These are phyloP conservation scores for Lignosus rhinocerotis DNA, from an alignment of 1,284 basidiomycete species.

Conservation along the genomic window DNA sequence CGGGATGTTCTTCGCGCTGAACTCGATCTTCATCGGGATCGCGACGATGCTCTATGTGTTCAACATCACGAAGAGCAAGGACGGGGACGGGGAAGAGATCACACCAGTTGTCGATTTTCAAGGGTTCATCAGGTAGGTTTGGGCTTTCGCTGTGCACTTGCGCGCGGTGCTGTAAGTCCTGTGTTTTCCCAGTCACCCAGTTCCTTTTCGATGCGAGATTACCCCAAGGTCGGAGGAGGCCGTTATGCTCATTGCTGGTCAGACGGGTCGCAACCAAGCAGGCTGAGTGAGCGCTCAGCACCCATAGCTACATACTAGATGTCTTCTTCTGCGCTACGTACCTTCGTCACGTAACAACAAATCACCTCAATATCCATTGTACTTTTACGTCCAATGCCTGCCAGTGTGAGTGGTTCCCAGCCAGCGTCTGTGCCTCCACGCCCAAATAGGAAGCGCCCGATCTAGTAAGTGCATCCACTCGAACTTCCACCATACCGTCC, in stretches of 20 bases:
- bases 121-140: slow-evolving; percentile 31
- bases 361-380: too few relatives aligned
- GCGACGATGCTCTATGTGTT: slow-evolving; percentile 33
- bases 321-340: too few relatives aligned
- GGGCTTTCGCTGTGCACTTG: background rate
- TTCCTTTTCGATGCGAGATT: slow-evolving; percentile 28
- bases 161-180: background rate
- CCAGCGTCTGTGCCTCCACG: too few relatives aligned
- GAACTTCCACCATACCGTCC: too few relatives aligned
- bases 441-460: too few relatives aligned
- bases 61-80: slow-evolving; percentile 30
- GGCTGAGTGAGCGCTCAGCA: background rate
- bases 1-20: slow-evolving; percentile 36
- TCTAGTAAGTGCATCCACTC: too few relatives aligned
- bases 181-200: slow-evolving; percentile 23
- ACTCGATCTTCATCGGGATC: slow-evolving; percentile 35
- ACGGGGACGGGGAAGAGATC: slow-evolving; percentile 32
- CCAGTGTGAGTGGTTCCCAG: too few relatives aligned
- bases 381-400: too few relatives aligned
- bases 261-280: background rate
- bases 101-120: slow-evolving; percentile 33
- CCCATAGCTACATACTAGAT: background rate
- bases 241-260: slow-evolving; percentile 20
- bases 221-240: slow-evolving; percentile 23
- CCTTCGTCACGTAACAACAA: too few relatives aligned